Evolutionary conservation across 2,329 filamentous ascomycete species (phyloP).

Genomic region (Arthrobotrys musiformis): DNA sequence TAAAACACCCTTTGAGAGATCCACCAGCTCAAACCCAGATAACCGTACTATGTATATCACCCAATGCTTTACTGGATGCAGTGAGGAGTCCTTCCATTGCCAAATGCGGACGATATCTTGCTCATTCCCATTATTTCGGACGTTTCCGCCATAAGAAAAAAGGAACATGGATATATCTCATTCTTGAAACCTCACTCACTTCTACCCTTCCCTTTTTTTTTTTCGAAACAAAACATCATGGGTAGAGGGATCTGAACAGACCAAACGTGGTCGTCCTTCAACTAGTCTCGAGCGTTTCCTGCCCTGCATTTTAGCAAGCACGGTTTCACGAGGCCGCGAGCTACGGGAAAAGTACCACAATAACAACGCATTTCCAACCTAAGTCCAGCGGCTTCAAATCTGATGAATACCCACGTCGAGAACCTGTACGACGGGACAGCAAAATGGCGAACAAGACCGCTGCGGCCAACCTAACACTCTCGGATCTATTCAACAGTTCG

Average conservation of each 20-base stretch:
- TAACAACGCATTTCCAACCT: conserved; percentile 3
- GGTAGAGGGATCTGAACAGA: too few relatives aligned
- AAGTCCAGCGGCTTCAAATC: neutral
- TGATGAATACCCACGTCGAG: neutral
- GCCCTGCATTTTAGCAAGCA: too few relatives aligned
- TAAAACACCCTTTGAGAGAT: conserved; percentile 10
- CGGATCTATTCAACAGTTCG: conserved; percentile 64
- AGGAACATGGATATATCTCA: too few relatives aligned
- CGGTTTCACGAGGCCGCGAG: too few relatives aligned
- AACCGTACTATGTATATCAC: neutral
- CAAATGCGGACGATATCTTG: conserved; percentile 53
- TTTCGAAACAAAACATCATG: too few relatives aligned
- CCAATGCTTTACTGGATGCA: conserved; percentile 29
- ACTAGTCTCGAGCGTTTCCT: too few relatives aligned
- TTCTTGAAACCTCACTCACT: neutral
- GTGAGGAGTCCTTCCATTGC: conserved; percentile 30
- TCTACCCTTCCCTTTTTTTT: neutral
- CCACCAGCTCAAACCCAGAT: conserved; percentile 1
- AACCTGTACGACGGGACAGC: neutral
- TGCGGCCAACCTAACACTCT: conserved; percentile 13
- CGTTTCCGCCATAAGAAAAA: neutral
- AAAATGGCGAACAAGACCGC: conserved; percentile 34
- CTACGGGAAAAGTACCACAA: conserved; percentile 12
- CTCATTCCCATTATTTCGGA: conserved; percentile 37
- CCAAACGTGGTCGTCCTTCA: too few relatives aligned